Base-by-base conservation (phyloP, 495 filamentous ascomycete genomes). In the Hypoxylon subgilvum region DNA sequence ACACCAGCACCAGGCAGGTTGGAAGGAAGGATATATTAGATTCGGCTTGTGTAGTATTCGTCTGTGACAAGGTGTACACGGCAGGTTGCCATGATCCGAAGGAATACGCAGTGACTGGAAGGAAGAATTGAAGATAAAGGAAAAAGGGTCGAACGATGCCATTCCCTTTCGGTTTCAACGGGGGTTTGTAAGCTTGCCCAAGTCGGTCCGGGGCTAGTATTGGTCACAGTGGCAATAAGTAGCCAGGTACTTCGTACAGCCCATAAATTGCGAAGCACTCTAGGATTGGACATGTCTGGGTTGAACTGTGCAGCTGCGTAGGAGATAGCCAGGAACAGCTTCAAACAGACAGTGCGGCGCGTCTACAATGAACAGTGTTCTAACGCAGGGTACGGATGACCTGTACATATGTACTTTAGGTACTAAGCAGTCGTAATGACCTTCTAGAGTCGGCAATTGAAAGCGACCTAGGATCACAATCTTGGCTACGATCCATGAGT, bases 171-270 rank as follows among this genome's bases (percentile, higher is more conserved):
- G 41, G 59, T 36, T 34, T 47, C 43, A n/a, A 31, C 21, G 23
- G 18, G 47, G 23, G 54, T 64, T 64, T 58, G 55, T 58, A 58
- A 64, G 55, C 54, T 57, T 17, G n/a, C n/a, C n/a, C n/a, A n/a
- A n/a, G n/a, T n/a, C n/a, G n/a, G n/a, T n/a, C 44, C 39, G 45
- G 52, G 46, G 41, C 16, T 8, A 27, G 23, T 27, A 27, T 27
- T 27, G 23, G 23, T 27, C 8, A 3, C 3, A 4, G 23, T 27
- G 23, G 31, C 9, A 4, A 34, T 8, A 27, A 4, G 23, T 27
- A 8, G 31, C 9, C 31, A 34, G 8, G 7, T 34, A 38, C 13
- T 30, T 10, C 27, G 10, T 10, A 30, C 27, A 5, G 10, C 5
- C 5, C 27, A 5, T 5, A 18, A 6, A 14, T 17, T 38, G 6